Base-by-base conservation (phyloP, 176 grass and related monocot species). In the Triticum timopheevii region DNA sequence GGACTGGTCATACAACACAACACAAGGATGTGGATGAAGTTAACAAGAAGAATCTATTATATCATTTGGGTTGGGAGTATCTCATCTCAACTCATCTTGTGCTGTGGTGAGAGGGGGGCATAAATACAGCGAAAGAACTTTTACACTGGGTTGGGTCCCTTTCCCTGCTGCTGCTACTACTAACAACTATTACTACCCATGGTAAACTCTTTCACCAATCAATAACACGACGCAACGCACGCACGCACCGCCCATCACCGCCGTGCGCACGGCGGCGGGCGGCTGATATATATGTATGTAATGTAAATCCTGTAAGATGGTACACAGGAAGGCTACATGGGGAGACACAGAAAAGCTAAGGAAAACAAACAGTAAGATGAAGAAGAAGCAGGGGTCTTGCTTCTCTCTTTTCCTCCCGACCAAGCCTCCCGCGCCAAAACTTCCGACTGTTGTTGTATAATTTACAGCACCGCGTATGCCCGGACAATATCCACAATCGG, bases 401-500 rank as follows among this genome's bases (percentile, higher is more conserved):
- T 78, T 44, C 62, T 58, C 39, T 82, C 45, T 38, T 56, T 69
- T 71, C 36, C 22, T 28, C 33, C 19, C 45, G 31, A 81, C 42
- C 3, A 2, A 64, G 25, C 69, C 84, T 84, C 73, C 73, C 44
- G 76, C 84, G 86, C 59, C 93, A 90, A 92, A 90, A 87, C 78
- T 88, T 92, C 79, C 50, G n/a, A 12, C 19, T 38, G 17, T 39
- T 73, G 75, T 82, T 40, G 71, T 65, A 74, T 76, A 78, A 49
- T 67, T 93, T 84, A 92, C 89, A 85, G 52, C 69, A 99, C 82
- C 8, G 94, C 94, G 80, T 96, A 99, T 58, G 97, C 97, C 35
- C 97, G 94, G 85, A 99, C 70, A 58, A 96, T 92, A 90, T 99
- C 97, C 24, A 88, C 87, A 30, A 99, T 99, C 5, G 97, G 94